Evolutionary conservation across 257 asterid genomes (phyloP).

Genomic region (Petrea volubilis): DNA sequence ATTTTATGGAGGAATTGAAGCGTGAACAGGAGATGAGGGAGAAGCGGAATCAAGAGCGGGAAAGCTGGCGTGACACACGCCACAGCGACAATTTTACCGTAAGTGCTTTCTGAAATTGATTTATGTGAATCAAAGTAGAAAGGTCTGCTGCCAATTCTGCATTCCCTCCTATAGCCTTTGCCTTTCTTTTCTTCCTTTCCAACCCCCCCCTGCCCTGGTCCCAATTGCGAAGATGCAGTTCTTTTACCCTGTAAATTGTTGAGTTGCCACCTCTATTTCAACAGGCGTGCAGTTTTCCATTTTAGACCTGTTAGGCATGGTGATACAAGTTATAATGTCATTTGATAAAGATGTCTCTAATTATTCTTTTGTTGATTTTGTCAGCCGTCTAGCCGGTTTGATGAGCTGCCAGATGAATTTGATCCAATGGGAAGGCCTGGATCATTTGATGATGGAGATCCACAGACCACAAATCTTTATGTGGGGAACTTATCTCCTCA

Average conservation of each 20-base stretch:
- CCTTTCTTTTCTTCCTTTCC: background rate
- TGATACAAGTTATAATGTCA: background rate
- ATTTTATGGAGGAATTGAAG: slow-evolving; percentile 85
- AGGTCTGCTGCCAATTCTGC: background rate
- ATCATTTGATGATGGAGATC: slow-evolving; percentile 89
- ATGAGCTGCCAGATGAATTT: slow-evolving; percentile 80
- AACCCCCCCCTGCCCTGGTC: too few species aligned
- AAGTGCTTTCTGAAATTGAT: slow-evolving; percentile 25
- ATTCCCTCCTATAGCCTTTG: background rate
- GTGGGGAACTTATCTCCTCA: slow-evolving; percentile 82
- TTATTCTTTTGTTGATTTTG: slow-evolving; percentile 12
- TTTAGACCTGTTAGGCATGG: background rate
- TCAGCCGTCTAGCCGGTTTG: slow-evolving; percentile 78
- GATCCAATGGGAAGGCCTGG: slow-evolving; percentile 71
- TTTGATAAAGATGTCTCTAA: background rate
- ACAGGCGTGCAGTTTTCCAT: slow-evolving; percentile 13
- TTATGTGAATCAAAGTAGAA: background rate
- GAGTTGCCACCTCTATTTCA: background rate
- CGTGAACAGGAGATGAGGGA: slow-evolving; percentile 79
- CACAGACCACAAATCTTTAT: slow-evolving; percentile 78
- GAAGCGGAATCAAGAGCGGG: slow-evolving; percentile 75
- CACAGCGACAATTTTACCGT: slow-evolving; percentile 60
- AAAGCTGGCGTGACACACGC: slow-evolving; percentile 66
- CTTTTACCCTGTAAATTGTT: background rate
- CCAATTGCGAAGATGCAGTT: background rate